phyloP scores from a whole-genome alignment of 192 early-diverging fungal species.

The Diversispora epigaea region DNA sequence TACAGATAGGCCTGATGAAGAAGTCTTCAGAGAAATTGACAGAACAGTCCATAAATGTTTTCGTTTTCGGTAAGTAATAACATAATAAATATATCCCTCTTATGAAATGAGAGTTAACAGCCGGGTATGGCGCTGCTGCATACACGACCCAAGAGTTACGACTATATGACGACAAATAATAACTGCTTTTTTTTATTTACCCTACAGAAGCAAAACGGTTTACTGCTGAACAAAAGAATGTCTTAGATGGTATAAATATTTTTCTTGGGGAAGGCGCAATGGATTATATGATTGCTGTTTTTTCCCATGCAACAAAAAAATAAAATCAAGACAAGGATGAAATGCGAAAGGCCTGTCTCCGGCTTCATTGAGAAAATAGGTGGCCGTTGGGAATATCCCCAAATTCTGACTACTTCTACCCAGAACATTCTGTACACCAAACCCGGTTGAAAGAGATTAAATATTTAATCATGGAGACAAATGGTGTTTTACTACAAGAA shows the following conservation, averaged over 20 bases:
- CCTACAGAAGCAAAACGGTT: slow-evolving; percentile 17
- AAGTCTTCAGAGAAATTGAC: slow-evolving; percentile 10
- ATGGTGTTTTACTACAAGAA: slow-evolving; percentile 17
- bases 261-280: slow-evolving; percentile 22
- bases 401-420: slow-evolving; percentile 7
- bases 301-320: slow-evolving; percentile 26
- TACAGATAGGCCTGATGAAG: neutral
- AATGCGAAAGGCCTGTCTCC: neutral
- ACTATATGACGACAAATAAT: neutral
- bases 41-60: slow-evolving; percentile 8
- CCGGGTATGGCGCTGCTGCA: too few relatives aligned
- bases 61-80: slow-evolving; percentile 23
- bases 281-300: slow-evolving; percentile 16
- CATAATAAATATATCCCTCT: too few relatives aligned
- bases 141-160: too few relatives aligned
- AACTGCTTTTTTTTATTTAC: neutral
- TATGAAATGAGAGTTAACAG: neutral
- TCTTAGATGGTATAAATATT: slow-evolving; percentile 1
- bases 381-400: slow-evolving; percentile 18
- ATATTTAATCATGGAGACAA: neutral
- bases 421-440: slow-evolving; percentile 8
- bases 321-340: neutral
- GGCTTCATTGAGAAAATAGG: neutral
- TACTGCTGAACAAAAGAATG: slow-evolving; percentile 14
- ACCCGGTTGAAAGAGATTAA: neutral